Evolutionary conservation across 495 filamentous ascomycete species (phyloP).

Genomic region (Penicillium steckii): DNA sequence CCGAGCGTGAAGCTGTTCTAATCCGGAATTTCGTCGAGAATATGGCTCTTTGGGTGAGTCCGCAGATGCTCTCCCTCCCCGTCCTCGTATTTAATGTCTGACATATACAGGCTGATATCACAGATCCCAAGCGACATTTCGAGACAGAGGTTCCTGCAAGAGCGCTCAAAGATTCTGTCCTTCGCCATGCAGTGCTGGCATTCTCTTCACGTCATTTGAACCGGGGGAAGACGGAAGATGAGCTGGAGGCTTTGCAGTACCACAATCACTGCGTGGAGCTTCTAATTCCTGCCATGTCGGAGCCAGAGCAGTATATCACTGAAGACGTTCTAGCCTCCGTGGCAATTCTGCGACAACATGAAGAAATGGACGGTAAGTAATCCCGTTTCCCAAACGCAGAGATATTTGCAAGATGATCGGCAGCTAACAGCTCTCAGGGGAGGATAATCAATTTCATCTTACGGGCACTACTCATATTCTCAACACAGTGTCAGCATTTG

Average conservation of each 20-base stretch:
- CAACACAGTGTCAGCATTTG: constrained; percentile 28
- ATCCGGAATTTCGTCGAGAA: constrained; percentile 33
- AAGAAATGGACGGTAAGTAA: constrained; percentile 31
- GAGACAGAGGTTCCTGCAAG: constrained; percentile 23
- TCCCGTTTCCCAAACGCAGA: background rate
- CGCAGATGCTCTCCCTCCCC: background rate
- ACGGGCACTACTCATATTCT: constrained; percentile 30
- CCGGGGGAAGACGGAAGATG: constrained; percentile 12
- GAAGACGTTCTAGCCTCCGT: constrained; percentile 30
- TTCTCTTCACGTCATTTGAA: constrained; percentile 32
- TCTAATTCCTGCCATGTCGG: constrained; percentile 26
- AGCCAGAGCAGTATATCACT: constrained; percentile 16
- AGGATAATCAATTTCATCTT: constrained; percentile 32
- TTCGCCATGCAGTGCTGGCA: constrained; percentile 28
- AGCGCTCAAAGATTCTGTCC: constrained; percentile 24
- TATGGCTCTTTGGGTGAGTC: constrained; percentile 32
- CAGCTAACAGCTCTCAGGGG: constrained; percentile 11
- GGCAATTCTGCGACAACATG: constrained; percentile 30
- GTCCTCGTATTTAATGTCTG: background rate
- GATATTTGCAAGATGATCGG: background rate
- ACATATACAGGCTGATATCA: constrained; percentile 26
- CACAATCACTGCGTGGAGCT: constrained; percentile 29
- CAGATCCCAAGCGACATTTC: constrained; percentile 31
- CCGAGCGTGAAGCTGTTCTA: constrained; percentile 22
- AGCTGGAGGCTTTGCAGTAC: constrained; percentile 26